phyloP scores from a whole-genome alignment of 2,329 filamentous ascomycete species.

The Plectosphaerella cucumerina region DNA sequence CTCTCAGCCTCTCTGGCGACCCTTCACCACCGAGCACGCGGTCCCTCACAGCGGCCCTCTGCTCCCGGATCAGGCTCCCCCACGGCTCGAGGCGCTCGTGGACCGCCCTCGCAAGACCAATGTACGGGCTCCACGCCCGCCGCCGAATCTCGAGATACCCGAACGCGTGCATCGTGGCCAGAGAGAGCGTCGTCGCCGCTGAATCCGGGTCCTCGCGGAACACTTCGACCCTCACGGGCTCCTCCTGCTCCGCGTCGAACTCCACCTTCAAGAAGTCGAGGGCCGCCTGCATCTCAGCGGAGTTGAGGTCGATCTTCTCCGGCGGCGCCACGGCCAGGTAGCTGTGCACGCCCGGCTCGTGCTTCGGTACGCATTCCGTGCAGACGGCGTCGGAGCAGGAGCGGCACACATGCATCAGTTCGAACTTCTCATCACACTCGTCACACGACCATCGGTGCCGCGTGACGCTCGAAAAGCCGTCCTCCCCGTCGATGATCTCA shows the following conservation, averaged over 20 bases:
- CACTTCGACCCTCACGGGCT: background rate
- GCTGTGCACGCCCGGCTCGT: background rate
- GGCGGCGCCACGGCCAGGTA: constrained; percentile 3
- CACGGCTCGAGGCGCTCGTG: constrained; percentile 13
- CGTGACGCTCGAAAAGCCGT: background rate
- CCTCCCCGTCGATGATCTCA: constrained; percentile 1
- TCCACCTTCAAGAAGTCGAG: background rate
- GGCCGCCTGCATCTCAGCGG: background rate
- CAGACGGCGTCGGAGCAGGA: constrained; percentile 1
- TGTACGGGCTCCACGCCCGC: constrained; percentile 14
- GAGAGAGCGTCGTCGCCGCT: constrained; percentile 12
- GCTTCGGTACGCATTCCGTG: background rate
- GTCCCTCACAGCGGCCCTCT: constrained; percentile 8
- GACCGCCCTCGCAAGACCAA: constrained; percentile 9
- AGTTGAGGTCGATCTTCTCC: constrained; percentile 7
- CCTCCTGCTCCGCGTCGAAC: constrained; percentile 26
- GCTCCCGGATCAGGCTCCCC: constrained; percentile 2
- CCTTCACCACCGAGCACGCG: constrained; percentile 10
- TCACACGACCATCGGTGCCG: constrained; percentile 3
- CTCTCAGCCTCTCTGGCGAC: constrained; percentile 6
- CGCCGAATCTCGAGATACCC: constrained; percentile 17
- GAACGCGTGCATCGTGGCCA: constrained; percentile 19
- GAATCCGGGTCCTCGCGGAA: background rate
- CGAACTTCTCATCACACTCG: constrained; percentile 4
- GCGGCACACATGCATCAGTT: constrained; percentile 6